Conservation (phyloP, 768 basidiomycete species). For the Amanita pallidorosea region DNA sequence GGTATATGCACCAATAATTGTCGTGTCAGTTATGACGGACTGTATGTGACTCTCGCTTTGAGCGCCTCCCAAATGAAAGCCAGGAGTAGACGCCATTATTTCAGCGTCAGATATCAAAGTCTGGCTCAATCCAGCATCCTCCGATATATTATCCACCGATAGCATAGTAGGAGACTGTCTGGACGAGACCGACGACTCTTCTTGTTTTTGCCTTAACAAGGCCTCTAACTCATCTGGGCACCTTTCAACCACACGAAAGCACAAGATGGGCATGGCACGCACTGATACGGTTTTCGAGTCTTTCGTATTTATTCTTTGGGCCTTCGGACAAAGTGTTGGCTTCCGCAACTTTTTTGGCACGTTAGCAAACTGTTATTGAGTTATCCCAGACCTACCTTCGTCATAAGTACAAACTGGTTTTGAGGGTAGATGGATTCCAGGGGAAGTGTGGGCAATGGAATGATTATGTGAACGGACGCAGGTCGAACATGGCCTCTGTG, state of each 20-base stretch:
- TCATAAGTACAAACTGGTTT: conserved; percentile 71
- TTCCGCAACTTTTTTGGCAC: conserved; percentile 30
- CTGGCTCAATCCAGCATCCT: not conserved
- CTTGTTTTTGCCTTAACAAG: conserved; percentile 43
- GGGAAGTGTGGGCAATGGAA: conserved; percentile 48
- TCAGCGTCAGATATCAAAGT: not conserved
- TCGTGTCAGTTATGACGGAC: not conserved
- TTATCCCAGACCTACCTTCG: conserved; percentile 34
- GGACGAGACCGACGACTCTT: not conserved
- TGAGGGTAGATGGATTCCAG: conserved; percentile 41
- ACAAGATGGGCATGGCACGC: conserved; percentile 11
- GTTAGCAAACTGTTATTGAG: not conserved
- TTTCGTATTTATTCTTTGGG: conserved; percentile 52
- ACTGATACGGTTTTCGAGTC: conserved; percentile 62
- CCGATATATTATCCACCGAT: not conserved
- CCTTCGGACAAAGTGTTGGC: conserved; percentile 29
- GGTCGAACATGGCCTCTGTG: conserved; percentile 67
- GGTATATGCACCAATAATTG: not conserved
- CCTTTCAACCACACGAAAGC: not conserved
- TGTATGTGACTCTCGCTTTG: not conserved
- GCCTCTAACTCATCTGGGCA: conserved; percentile 56
- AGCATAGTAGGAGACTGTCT: not conserved
- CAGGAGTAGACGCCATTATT: not conserved
- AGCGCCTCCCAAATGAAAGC: not conserved
- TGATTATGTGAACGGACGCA: conserved; percentile 69